Evolutionary conservation across 2,329 filamentous ascomycete species (phyloP).

Genomic region (Geosmithia flava): DNA sequence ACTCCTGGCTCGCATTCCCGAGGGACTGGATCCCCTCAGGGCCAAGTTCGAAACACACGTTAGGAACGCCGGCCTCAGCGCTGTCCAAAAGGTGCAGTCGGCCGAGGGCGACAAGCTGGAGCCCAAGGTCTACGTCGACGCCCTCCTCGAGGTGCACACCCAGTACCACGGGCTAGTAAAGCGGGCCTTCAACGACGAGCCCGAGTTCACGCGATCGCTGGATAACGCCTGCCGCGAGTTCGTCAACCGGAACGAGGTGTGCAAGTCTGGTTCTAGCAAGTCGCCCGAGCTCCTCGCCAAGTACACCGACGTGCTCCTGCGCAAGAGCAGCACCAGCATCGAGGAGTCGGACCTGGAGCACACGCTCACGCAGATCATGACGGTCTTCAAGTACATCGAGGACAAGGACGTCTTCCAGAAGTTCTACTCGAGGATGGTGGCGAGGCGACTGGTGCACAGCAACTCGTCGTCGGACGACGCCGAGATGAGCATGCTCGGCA

Average conservation of each 20-base stretch:
- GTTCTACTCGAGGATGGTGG: slow-evolving; percentile 95
- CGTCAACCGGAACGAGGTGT: slow-evolving; percentile 94
- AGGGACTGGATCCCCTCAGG: slow-evolving; percentile 81
- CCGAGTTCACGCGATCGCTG: slow-evolving; percentile 89
- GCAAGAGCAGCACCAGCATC: slow-evolving; percentile 84
- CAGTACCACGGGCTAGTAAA: slow-evolving; percentile 89
- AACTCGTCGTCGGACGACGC: slow-evolving; percentile 95
- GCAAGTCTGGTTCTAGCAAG: slow-evolving; percentile 89
- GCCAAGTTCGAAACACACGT: slow-evolving; percentile 87
- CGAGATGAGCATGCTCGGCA: slow-evolving; percentile 98
- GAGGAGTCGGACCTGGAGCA: slow-evolving; percentile 91
- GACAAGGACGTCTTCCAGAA: slow-evolving; percentile 99
- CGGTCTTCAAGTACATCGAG: slow-evolving; percentile 99
- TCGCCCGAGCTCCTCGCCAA: slow-evolving; percentile 92
- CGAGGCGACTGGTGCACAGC: slow-evolving; percentile 85
- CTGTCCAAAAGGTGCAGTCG: slow-evolving; percentile 81
- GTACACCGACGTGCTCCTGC: slow-evolving; percentile 84
- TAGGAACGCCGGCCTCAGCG: slow-evolving; percentile 73
- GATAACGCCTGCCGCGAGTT: slow-evolving; percentile 98
- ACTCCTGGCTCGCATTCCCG: slow-evolving; percentile 75
- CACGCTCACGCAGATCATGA: slow-evolving; percentile 88
- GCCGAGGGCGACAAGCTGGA: slow-evolving; percentile 82
- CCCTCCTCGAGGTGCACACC: slow-evolving; percentile 84
- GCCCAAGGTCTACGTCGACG: slow-evolving; percentile 93
- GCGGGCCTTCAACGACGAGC: slow-evolving; percentile 85